Evolutionary conservation across 2,329 filamentous ascomycete species (phyloP).

Genomic region (Alternaria triticimaculans): DNA sequence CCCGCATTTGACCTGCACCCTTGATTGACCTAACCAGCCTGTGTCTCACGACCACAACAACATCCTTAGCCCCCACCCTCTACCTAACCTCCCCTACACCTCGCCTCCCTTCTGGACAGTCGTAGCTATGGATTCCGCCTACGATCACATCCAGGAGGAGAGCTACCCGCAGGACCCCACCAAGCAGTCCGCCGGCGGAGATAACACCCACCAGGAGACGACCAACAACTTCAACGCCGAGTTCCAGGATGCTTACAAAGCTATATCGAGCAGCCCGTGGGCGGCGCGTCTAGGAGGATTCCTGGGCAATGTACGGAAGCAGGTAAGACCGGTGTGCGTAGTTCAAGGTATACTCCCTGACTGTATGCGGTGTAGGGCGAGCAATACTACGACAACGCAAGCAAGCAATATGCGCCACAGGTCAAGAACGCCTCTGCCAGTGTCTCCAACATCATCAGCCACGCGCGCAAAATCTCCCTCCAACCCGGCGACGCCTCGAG

Average conservation of each 20-base stretch:
- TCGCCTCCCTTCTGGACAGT: conserved; percentile 3
- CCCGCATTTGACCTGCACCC: conserved; percentile 12
- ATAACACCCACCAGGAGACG: conserved; percentile 44
- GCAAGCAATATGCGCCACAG: conserved; percentile 81
- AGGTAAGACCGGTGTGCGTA: conserved; percentile 61
- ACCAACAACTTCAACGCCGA: conserved; percentile 75
- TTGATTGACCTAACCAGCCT: conserved; percentile 13
- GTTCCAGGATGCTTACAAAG: conserved; percentile 93
- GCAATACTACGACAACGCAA: conserved; percentile 81
- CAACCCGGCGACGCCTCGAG: conserved; percentile 29
- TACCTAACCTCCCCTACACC: background rate
- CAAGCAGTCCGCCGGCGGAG: conserved; percentile 57
- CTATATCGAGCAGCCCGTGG: conserved; percentile 91
- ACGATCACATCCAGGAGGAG: conserved; percentile 95
- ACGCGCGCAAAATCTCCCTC: conserved; percentile 76
- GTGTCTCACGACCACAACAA: conserved; percentile 9
- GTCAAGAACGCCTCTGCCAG: conserved; percentile 83
- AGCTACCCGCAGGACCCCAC: conserved; percentile 60
- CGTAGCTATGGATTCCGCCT: conserved; percentile 84
- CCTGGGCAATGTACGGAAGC: conserved; percentile 90
- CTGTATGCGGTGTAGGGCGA: conserved; percentile 65
- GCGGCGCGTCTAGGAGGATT: conserved; percentile 86
- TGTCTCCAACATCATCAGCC: conserved; percentile 74
- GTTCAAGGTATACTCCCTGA: background rate
- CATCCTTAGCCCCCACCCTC: conserved; percentile 17